Conservation (phyloP, 371 early-diverging fungal genomes). For the Mucor circinelloides region DNA sequence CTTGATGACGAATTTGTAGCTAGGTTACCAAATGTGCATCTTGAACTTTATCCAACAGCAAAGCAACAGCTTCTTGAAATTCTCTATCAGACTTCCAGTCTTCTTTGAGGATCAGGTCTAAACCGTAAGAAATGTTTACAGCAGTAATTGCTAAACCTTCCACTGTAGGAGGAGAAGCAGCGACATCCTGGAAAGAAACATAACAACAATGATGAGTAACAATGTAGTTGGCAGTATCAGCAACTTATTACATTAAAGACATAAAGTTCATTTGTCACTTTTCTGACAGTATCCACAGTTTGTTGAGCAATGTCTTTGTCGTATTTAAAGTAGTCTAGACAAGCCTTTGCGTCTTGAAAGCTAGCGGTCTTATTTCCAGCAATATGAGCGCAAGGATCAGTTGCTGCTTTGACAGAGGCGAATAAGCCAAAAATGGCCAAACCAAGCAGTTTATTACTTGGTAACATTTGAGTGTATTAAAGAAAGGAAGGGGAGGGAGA, state of each 20-base stretch:
- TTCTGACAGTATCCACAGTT: conserved; percentile 49
- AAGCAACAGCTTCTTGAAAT: conserved; percentile 53
- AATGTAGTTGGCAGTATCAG: neutral
- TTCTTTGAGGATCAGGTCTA: conserved; percentile 46
- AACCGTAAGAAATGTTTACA: conserved; percentile 45
- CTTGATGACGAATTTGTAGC: neutral
- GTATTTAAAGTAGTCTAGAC: conserved; percentile 51
- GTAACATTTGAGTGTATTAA: conserved; percentile 7
- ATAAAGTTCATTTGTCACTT: conserved; percentile 49
- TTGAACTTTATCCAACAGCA: conserved; percentile 52
- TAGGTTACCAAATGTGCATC: conserved; percentile 50
- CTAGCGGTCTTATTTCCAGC: conserved; percentile 47
- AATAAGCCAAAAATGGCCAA: neutral
- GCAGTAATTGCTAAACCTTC: conserved; percentile 46
- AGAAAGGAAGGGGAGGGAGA: conserved; percentile 5
- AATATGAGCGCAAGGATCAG: conserved; percentile 48
- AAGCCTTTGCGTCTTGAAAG: conserved; percentile 49
- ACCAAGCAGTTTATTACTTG: conserved; percentile 9
- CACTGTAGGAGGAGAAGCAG: conserved; percentile 42
- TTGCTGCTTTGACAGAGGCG: conserved; percentile 6
- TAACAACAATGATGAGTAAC: neutral
- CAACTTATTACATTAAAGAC: conserved; percentile 46
- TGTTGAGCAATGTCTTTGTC: conserved; percentile 42
- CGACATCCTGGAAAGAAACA: conserved; percentile 51
- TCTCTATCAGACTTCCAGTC: conserved; percentile 50